Conservation (phyloP, 202 grass and related monocot genomes). For the Panicum hallii region DNA sequence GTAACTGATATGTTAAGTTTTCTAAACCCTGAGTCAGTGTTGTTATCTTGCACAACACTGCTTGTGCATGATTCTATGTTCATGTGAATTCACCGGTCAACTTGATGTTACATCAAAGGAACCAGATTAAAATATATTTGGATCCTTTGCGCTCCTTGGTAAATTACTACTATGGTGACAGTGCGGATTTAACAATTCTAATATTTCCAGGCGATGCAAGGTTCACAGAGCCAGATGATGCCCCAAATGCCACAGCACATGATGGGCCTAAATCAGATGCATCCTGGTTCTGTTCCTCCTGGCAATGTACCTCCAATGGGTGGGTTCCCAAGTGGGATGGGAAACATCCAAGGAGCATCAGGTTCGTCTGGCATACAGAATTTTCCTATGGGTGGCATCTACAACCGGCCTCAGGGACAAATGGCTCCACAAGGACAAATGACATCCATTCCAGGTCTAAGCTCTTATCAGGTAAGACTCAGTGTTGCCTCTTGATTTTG, state of each 20-base stretch:
- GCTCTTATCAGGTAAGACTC: constrained; percentile 72
- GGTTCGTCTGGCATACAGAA: constrained; percentile 73
- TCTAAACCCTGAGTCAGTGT: not conserved
- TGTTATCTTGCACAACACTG: not conserved
- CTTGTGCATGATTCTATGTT: constrained; percentile 10
- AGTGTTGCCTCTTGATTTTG: not conserved
- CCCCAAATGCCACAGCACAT: constrained; percentile 82
- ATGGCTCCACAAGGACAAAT: constrained; percentile 77
- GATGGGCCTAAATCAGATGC: constrained; percentile 80
- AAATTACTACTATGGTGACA: not conserved
- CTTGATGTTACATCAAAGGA: constrained; percentile 7
- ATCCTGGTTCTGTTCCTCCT: constrained; percentile 53
- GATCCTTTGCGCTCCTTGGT: not conserved
- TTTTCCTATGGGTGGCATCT: constrained; percentile 81
- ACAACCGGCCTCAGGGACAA: constrained; percentile 85
- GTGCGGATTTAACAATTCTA: constrained; percentile 20
- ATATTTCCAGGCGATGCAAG: constrained; percentile 81
- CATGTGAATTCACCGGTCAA: not conserved
- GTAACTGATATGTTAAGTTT: not conserved
- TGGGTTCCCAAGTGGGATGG: constrained; percentile 77
- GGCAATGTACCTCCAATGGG: constrained; percentile 75
- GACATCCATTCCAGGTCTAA: constrained; percentile 75
- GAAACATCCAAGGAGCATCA: constrained; percentile 73
- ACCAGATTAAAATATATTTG: constrained; percentile 20
- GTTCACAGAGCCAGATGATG: constrained; percentile 75